Evolutionary conservation across 257 asterid genomes (phyloP).

Genomic region (Nicotiana tomentosiformis): DNA sequence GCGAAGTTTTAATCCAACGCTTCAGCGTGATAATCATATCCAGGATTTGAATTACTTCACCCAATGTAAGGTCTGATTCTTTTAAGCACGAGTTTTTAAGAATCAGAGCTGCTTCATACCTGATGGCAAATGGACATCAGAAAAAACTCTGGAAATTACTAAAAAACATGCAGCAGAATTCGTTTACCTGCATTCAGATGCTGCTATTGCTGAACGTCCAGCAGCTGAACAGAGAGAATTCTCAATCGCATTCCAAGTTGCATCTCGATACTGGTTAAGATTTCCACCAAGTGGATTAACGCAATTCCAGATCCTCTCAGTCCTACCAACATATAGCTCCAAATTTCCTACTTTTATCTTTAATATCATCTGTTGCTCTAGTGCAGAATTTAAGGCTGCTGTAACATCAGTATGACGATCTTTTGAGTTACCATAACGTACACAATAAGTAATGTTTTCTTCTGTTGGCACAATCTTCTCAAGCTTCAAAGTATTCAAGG

Average conservation of each 20-base stretch:
- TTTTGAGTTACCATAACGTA: slow-evolving; percentile 44
- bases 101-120: slow-evolving; percentile 52
- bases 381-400: slow-evolving; percentile 35
- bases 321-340: slow-evolving; percentile 36
- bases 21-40: slow-evolving; percentile 32
- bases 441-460: slow-evolving; percentile 37
- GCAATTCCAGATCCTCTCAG: slow-evolving; percentile 40
- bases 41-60: slow-evolving; percentile 46
- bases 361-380: slow-evolving; percentile 33
- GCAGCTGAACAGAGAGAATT: slow-evolving; percentile 33
- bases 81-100: slow-evolving; percentile 40
- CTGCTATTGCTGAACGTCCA: slow-evolving; percentile 33
- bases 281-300: slow-evolving; percentile 39
- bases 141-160: neutral
- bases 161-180: neutral
- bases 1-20: slow-evolving; percentile 33
- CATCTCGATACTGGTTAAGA: slow-evolving; percentile 19
- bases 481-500: slow-evolving; percentile 34
- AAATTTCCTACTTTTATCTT: slow-evolving; percentile 22
- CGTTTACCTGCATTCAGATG: slow-evolving; percentile 48
- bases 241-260: slow-evolving; percentile 36
- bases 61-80: slow-evolving; percentile 34
- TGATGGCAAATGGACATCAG: slow-evolving; percentile 14
- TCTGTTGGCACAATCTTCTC: slow-evolving; percentile 49
- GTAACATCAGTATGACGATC: slow-evolving; percentile 29